Base-by-base conservation (phyloP, 148 eudicot genomes). In the Camellia japonica region DNA sequence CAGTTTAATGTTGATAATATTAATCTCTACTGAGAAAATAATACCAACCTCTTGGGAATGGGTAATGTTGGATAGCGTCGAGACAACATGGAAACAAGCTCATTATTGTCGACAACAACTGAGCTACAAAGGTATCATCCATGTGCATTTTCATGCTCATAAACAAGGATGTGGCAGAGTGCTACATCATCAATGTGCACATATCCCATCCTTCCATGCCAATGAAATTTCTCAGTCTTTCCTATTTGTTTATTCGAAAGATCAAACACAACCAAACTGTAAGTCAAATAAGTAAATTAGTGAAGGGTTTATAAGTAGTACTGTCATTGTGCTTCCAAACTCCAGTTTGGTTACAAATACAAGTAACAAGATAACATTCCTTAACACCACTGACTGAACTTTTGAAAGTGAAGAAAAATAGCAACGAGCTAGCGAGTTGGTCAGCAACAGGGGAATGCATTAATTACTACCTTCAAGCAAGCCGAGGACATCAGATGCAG, bases 141-240 rank as follows among this genome's bases (percentile, higher is more conserved):
- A 8, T 75, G 71, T 6, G 98, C 99, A 1, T 81, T 78, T 83
- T 89, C 67, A 19, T 85, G 87, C 83, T 96, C 99, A 70, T 89
- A 96, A 65, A 90, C 91, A 73, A 92, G 87, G 51, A 94, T 91
- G 84, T 96, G 99, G 76, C 91, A 90, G 62, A 59, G 79, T 4
- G 99, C 99, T 13, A 94, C 91, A 79, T 96, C 99, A 51, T 96
- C 99, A 3, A 96, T 91, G 77, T 96, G 97, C 72, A 96, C 88
- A 68, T 94, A 96, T 62, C 99, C 99, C 98, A 93, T 92, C 85
- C 98, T 91, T 77, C 99, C 99, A 80, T 93, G 91, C 83, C 86
- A 88, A 67, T 91, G 83, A 19, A 96, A 96, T 46, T 80, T 92
- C 47, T 68, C 77, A 30, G 82, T 87, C 65, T 92, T 92, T 23